Conservation (phyloP, 306 rosid species). For the Vigna trinervia region DNA sequence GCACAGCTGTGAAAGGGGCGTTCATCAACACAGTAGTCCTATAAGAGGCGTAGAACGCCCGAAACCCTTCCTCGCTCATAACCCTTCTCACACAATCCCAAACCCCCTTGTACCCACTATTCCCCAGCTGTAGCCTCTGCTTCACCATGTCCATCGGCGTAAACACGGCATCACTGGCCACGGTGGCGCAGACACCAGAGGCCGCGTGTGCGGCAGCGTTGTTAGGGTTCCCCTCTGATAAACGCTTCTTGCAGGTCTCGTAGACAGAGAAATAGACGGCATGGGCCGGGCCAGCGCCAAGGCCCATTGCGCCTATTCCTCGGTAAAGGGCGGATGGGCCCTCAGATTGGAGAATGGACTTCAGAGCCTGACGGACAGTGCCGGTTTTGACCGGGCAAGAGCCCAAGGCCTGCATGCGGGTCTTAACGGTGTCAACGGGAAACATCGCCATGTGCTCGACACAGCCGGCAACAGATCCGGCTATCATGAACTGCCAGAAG, state of each 20-base stretch:
- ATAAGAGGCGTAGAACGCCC: slow-evolving; percentile 80
- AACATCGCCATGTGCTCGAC: slow-evolving; percentile 91
- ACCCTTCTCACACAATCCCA: slow-evolving; percentile 77
- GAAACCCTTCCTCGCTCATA: slow-evolving; percentile 70
- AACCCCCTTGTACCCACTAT: slow-evolving; percentile 75
- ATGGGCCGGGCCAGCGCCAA: slow-evolving; percentile 95
- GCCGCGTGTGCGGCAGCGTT: slow-evolving; percentile 66
- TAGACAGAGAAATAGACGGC: slow-evolving; percentile 83
- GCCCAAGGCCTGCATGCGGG: slow-evolving; percentile 89
- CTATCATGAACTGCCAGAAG: slow-evolving; percentile 90
- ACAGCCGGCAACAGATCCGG: slow-evolving; percentile 84
- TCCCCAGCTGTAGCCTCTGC: slow-evolving; percentile 82
- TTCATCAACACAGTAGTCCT: slow-evolving; percentile 86
- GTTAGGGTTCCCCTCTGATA: slow-evolving; percentile 61
- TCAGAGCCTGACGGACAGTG: slow-evolving; percentile 70
- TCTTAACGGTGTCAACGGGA: slow-evolving; percentile 91
- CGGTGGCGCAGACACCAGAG: slow-evolving; percentile 79
- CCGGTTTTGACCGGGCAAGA: slow-evolving; percentile 82
- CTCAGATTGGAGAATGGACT: slow-evolving; percentile 65
- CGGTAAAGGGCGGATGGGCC: slow-evolving; percentile 79
- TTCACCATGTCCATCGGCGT: slow-evolving; percentile 97
- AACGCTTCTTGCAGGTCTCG: slow-evolving; percentile 66
- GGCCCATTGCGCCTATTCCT: slow-evolving; percentile 89
- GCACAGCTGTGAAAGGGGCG: slow-evolving; percentile 82
- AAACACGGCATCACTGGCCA: slow-evolving; percentile 78